Percentiles rank a stretch among this genome's conserved stretches.
phyloP scores from a whole-genome alignment of 208 protist genomes.

The Trypanosomatidae sp. region DNA sequence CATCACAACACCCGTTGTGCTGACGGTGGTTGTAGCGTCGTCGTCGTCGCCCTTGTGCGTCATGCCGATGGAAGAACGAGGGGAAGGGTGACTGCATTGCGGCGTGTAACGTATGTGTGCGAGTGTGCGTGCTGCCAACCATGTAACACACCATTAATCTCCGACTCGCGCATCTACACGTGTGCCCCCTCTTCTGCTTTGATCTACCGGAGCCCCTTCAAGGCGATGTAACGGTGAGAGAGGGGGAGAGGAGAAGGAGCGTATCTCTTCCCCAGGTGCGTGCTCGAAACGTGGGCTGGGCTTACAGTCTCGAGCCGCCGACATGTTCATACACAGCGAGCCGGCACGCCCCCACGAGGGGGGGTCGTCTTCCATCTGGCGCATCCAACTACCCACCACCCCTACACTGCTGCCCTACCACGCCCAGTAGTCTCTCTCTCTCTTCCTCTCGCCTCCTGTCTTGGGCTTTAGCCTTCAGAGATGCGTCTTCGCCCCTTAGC shows the following conservation, averaged over 20 bases:
- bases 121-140: not conserved
- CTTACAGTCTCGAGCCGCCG: not conserved
- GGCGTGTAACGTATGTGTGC: not conserved
- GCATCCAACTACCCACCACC: not conserved
- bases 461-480: too few species aligned
- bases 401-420: too few species aligned
- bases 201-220: not conserved
- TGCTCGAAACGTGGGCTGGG: not conserved
- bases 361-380: not conserved
- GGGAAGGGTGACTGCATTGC: not conserved
- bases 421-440: too few species aligned
- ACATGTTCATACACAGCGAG: not conserved
- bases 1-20: not conserved
- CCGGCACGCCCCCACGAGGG: too few species aligned
- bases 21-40: not conserved
- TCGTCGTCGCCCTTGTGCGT: not conserved
- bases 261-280: not conserved
- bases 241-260: not conserved
- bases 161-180: not conserved
- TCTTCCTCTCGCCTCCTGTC: too few species aligned
- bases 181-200: not conserved
- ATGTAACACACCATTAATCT: not conserved
- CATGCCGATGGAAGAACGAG: not conserved
- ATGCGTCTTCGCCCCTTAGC: too few species aligned
- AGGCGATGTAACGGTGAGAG: not conserved